These are phyloP conservation scores for Linderniella brevidens DNA, from an alignment of 257 asterid genomes.

Conservation along the genomic window DNA sequence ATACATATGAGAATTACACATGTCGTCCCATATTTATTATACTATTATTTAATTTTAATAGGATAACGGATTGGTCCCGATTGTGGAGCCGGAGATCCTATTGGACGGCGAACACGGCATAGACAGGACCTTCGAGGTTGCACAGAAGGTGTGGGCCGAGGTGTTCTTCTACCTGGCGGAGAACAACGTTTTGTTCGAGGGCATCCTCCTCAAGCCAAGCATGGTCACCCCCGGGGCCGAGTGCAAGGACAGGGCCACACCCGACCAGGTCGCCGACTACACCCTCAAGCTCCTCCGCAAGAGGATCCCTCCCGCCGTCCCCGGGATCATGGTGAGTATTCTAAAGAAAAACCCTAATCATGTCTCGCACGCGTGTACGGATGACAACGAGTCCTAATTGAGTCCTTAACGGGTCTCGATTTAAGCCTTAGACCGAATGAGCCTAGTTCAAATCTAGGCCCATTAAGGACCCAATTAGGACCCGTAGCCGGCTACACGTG, in stretches of 20 bases:
- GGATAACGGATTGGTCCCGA: neutral
- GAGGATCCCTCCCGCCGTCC: slow-evolving; percentile 10
- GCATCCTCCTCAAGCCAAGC: slow-evolving; percentile 44
- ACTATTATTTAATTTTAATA: no score
- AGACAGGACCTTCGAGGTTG: slow-evolving; percentile 48
- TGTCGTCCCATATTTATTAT: no score
- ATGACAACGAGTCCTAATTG: no score
- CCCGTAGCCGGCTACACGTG: no score
- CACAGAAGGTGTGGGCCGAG: slow-evolving; percentile 38
- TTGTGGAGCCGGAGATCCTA: neutral
- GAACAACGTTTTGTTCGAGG: slow-evolving; percentile 42
- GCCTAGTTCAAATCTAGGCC: no score
- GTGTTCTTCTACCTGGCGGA: slow-evolving; percentile 39
- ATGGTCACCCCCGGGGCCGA: slow-evolving; percentile 49
- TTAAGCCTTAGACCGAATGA: no score
- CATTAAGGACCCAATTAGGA: no score
- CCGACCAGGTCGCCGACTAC: no score
- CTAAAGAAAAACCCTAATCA: neutral
- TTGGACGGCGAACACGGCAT: slow-evolving; percentile 14
- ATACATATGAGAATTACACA: no score
- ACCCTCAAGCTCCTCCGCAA: neutral
- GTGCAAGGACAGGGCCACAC: slow-evolving; percentile 29
- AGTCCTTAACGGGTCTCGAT: no score
- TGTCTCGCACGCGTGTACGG: no score
- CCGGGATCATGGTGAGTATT: slow-evolving; percentile 23